These are phyloP conservation scores for Plasmodium gaboni DNA, from an alignment of 169 alveolate species.

Conservation along the genomic window DNA sequence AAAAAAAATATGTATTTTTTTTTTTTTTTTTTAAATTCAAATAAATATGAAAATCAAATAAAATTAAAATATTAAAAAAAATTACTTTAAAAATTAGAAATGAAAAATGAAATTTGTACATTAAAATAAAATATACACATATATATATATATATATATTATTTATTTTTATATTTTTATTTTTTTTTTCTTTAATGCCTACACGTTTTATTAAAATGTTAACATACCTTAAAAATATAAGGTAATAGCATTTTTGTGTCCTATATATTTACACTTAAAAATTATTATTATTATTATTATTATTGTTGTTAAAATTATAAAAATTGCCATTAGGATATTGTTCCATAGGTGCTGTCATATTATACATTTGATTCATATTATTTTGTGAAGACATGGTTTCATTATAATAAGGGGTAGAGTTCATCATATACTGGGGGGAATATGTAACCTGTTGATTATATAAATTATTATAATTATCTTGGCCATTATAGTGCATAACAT, in stretches of 20 bases:
- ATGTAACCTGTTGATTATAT: constrained; percentile 35
- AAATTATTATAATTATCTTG: constrained; percentile 29
- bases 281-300: no score
- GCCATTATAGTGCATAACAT: constrained; percentile 40
- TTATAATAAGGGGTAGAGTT: constrained; percentile 8
- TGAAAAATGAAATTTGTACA: background rate
- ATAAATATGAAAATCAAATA: background rate
- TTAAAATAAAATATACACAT: no score
- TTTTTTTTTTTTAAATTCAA: no score
- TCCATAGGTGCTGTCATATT: constrained; percentile 51
- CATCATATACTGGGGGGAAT: constrained; percentile 42
- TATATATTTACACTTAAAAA: no score
- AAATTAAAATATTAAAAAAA: background rate
- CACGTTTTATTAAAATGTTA: no score
- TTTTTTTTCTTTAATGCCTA: no score
- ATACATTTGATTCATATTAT: constrained; percentile 41
- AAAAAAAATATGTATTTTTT: no score
- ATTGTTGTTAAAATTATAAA: constrained; percentile 34
- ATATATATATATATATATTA: no score
- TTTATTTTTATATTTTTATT: no score
- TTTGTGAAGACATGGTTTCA: constrained; percentile 16
- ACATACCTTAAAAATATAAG: no score
- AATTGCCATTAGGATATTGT: constrained; percentile 23
- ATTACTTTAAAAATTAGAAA: constrained; percentile 22
- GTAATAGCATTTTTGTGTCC: no score